These are phyloP conservation scores for Agrocybe praecox DNA, from an alignment of 768 basidiomycete species.

Conservation along the genomic window DNA sequence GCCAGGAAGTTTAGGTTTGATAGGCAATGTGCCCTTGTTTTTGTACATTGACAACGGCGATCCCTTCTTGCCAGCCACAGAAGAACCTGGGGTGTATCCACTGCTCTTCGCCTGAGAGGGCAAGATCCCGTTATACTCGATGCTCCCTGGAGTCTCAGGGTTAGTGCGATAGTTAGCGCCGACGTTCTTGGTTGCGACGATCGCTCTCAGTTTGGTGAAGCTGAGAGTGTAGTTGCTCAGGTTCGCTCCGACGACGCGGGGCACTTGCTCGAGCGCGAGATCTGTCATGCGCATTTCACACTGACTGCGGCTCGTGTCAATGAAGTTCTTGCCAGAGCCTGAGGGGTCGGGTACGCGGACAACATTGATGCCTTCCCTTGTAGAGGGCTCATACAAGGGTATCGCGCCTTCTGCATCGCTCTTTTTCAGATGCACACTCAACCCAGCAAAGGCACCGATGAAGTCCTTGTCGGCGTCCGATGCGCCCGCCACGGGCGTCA, in stretches of 20 bases:
- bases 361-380: slow-evolving; percentile 30
- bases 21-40: no score
- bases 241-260: slow-evolving; percentile 44
- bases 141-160: slow-evolving; percentile 50
- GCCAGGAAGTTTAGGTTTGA: no score
- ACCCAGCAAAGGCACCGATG: slow-evolving; percentile 48
- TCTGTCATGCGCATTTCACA: slow-evolving; percentile 27
- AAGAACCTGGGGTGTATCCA: no score
- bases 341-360: slow-evolving; percentile 3
- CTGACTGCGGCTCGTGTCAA: slow-evolving; percentile 24
- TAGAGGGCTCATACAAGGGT: slow-evolving; percentile 28
- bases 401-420: slow-evolving; percentile 6
- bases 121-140: slow-evolving; percentile 33
- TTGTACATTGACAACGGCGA: no score
- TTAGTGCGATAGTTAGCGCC: slow-evolving; percentile 38
- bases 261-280: slow-evolving; percentile 35
- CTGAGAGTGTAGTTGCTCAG: slow-evolving; percentile 32
- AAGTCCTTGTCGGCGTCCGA: slow-evolving; percentile 5
- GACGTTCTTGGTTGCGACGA: slow-evolving; percentile 42
- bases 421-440: slow-evolving; percentile 29
- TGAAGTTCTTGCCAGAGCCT: neutral
- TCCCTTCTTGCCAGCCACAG: no score
- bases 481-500: slow-evolving; percentile 1
- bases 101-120: neutral
- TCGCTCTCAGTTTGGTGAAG: slow-evolving; percentile 36